Evolutionary conservation across 352 stramenopile species (phyloP).

Genomic region (Globisporangium paddicum): DNA sequence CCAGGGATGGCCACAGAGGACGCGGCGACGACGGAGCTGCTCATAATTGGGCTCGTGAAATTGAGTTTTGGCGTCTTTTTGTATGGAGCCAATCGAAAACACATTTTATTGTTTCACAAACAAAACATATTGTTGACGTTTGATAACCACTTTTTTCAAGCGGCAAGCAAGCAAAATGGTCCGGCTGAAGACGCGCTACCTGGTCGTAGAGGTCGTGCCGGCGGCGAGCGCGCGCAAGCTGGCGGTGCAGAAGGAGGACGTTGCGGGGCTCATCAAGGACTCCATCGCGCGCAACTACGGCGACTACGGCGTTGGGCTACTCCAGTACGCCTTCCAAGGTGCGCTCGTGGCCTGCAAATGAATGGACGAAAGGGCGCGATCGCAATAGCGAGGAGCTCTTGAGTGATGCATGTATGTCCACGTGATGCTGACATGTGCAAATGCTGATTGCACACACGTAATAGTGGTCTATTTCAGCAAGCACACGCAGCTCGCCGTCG

Average conservation of each 20-base stretch:
- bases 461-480: constrained; percentile 64
- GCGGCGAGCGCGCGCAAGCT: constrained; percentile 34
- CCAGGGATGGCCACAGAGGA: constrained; percentile 41
- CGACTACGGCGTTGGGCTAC: constrained; percentile 56
- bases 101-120: no score
- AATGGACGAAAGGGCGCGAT: background rate
- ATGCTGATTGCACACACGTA: background rate
- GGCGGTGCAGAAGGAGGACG: constrained; percentile 52
- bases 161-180: constrained; percentile 35
- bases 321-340: constrained; percentile 83
- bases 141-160: background rate
- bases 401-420: background rate
- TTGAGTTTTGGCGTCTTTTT: constrained; percentile 14
- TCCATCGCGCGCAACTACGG: constrained; percentile 65
- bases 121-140: no score
- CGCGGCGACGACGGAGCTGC: constrained; percentile 20
- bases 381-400: background rate
- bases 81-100: constrained; percentile 8
- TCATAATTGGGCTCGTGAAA: constrained; percentile 12
- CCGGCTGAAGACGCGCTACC: constrained; percentile 72
- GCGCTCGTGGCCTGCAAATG: background rate
- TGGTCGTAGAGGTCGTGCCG: constrained; percentile 50
- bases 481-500: constrained; percentile 43
- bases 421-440: background rate
- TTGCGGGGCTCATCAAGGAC: constrained; percentile 47